These are phyloP conservation scores for Phytophthora nicotianae DNA, from an alignment of 352 stramenopile species.

Conservation along the genomic window DNA sequence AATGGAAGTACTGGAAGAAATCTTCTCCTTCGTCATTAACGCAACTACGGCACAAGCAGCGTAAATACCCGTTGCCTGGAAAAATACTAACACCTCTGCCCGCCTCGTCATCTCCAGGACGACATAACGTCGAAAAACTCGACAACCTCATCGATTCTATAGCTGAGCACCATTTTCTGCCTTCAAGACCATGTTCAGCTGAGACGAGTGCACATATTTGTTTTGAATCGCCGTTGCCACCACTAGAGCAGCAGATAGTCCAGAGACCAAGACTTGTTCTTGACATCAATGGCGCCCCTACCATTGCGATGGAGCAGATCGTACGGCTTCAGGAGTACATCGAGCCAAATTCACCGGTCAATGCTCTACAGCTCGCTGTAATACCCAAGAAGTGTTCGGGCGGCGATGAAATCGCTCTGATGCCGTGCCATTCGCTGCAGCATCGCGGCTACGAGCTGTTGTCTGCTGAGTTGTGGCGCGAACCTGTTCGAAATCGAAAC, in stretches of 20 bases:
- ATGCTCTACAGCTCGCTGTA: conserved; percentile 48
- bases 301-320: conserved; percentile 51
- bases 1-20: conserved; percentile 34
- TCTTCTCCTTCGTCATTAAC: not conserved
- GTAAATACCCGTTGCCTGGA: conserved; percentile 20
- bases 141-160: conserved; percentile 18
- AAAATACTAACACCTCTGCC: conserved; percentile 15
- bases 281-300: conserved; percentile 22
- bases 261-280: conserved; percentile 54
- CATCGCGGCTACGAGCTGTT: conserved; percentile 41
- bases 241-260: conserved; percentile 45
- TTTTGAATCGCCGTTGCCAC: conserved; percentile 27
- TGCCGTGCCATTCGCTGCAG: conserved; percentile 68
- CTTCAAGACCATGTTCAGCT: not conserved
- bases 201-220: not conserved
- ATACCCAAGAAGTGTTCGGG: conserved; percentile 55
- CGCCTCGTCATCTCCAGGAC: conserved; percentile 12
- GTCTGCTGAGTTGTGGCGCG: conserved; percentile 51
- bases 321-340: conserved; percentile 50
- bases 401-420: conserved; percentile 69
- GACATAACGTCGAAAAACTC: conserved; percentile 5
- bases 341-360: conserved; percentile 21
- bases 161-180: conserved; percentile 2
- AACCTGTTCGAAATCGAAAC: conserved; percentile 63
- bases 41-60: conserved; percentile 24